These are phyloP conservation scores for Viridothelium virens DNA, from an alignment of 495 filamentous ascomycete genomes.

Conservation along the genomic window DNA sequence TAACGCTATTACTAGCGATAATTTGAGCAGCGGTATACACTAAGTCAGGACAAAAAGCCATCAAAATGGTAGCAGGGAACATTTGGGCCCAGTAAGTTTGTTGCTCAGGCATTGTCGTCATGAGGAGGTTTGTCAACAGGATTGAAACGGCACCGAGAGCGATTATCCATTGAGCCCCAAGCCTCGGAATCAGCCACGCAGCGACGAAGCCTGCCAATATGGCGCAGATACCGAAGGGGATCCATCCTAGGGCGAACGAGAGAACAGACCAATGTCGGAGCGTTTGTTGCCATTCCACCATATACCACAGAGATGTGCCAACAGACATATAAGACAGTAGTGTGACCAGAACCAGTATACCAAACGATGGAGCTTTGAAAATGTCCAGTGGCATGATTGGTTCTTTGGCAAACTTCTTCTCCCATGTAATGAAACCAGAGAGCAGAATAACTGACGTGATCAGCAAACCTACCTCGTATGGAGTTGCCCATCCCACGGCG, in stretches of 20 bases:
- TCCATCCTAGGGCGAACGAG: conserved; percentile 40
- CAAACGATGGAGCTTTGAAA: conserved; percentile 45
- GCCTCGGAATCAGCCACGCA: conserved; percentile 43
- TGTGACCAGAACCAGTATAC: conserved; percentile 41
- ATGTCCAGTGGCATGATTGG: conserved; percentile 48
- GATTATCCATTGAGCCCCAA: conserved; percentile 47
- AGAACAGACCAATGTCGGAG: conserved; percentile 42
- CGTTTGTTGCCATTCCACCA: conserved; percentile 41
- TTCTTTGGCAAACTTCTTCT: conserved; percentile 35
- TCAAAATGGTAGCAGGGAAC: conserved; percentile 43
- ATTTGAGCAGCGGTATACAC: conserved; percentile 47
- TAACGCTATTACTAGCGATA: conserved; percentile 47
- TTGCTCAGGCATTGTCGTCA: conserved; percentile 44
- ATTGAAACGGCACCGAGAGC: conserved; percentile 40
- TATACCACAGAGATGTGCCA: conserved; percentile 45
- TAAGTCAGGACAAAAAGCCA: conserved; percentile 45
- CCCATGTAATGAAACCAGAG: conserved; percentile 41
- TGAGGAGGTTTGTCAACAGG: conserved; percentile 34
- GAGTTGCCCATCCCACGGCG: conserved; percentile 41
- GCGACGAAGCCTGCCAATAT: conserved; percentile 38
- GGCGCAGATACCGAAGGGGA: conserved; percentile 40
- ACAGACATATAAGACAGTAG: conserved; percentile 47
- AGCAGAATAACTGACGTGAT: conserved; percentile 39
- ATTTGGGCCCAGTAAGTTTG: conserved; percentile 47
- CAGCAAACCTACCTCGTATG: conserved; percentile 43